Base-by-base conservation (phyloP, 73 alveolate genomes). In the Strombidium stylifer region DNA sequence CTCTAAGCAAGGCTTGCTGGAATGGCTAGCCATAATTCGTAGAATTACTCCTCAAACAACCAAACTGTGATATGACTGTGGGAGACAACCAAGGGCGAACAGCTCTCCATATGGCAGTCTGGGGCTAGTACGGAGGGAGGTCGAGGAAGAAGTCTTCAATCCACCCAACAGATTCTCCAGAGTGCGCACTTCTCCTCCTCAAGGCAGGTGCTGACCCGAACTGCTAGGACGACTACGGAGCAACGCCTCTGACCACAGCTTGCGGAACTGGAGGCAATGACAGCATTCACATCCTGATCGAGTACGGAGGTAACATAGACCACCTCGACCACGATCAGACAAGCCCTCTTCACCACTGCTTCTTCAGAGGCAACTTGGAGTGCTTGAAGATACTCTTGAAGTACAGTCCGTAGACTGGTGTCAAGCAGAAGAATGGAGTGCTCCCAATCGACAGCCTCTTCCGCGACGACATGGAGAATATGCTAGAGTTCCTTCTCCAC, bases 121-220 rank as follows among this genome's bases (percentile, higher is more conserved):
- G 96, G 94, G 97, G 97, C 19, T 65, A 68, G 18, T 23, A 41
- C 20, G 96, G 96, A 23, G 96, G 98, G 1, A 61, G 98, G 27
- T 69, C 60, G 21, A 94, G 95, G 11, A 53, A 70, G 71, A 91
- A 87, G 68, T 67, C 79, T 3, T 90, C 82, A 8, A 57, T 81
- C 15, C 34, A 69, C 28, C 73, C 91, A 3, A 45, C 50, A 36
- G 96, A 87, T 71, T 72, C 94, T 42, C 97, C 97, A 1, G 86
- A 55, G 55, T 81, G 92, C 42, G 86, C 85, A 28, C 78, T 82
- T 62, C 42, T 87, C 36, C 47, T 83, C 20, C 48, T 87, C 25
- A 58, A 61, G 39, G 37, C 69, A 26, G 80, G 80, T 3, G 92
- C 94, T 1, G 78, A 80, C 47, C 37, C 73, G 20, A 60, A 86